Percentiles rank a stretch among this genome's conserved stretches.
Conservation (phyloP, 331 rosid genomes). For the Pyracantha coccinea region DNA sequence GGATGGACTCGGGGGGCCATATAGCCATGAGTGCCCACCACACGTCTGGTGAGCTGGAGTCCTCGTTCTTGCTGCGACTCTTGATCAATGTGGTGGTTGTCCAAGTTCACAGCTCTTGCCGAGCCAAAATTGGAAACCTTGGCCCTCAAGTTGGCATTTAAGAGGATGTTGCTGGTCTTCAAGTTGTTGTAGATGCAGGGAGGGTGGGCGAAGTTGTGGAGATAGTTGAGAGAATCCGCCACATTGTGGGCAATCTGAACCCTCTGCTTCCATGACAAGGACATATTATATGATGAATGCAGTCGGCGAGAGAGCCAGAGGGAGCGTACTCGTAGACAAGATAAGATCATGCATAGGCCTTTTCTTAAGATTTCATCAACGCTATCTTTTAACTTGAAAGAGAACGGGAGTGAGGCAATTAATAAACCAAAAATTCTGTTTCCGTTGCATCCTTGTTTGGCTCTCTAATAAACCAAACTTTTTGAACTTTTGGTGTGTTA, state of each 20-base stretch:
- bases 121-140: slow-evolving; percentile 58
- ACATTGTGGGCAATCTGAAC: slow-evolving; percentile 65
- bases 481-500: not conserved
- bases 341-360: slow-evolving; percentile 13
- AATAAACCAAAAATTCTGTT: too few relatives aligned
- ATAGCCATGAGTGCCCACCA: slow-evolving; percentile 69
- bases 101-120: slow-evolving; percentile 39
- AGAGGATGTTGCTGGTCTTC: slow-evolving; percentile 52
- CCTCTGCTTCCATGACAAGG: slow-evolving; percentile 56
- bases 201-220: slow-evolving; percentile 58
- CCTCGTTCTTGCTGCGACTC: slow-evolving; percentile 12
- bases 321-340: slow-evolving; percentile 71
- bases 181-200: slow-evolving; percentile 61
- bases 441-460: not conserved
- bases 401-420: not conserved
- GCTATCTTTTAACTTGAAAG: not conserved
- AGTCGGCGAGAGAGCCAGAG: slow-evolving; percentile 40
- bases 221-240: slow-evolving; percentile 64
- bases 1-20: slow-evolving; percentile 73
- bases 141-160: slow-evolving; percentile 47
- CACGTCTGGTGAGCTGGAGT: slow-evolving; percentile 60
- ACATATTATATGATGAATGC: slow-evolving; percentile 30
- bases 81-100: not conserved
- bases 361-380: not conserved
- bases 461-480: not conserved